phyloP scores from a whole-genome alignment of 1,284 basidiomycete species.

The Ceratobasidium papillatum region DNA sequence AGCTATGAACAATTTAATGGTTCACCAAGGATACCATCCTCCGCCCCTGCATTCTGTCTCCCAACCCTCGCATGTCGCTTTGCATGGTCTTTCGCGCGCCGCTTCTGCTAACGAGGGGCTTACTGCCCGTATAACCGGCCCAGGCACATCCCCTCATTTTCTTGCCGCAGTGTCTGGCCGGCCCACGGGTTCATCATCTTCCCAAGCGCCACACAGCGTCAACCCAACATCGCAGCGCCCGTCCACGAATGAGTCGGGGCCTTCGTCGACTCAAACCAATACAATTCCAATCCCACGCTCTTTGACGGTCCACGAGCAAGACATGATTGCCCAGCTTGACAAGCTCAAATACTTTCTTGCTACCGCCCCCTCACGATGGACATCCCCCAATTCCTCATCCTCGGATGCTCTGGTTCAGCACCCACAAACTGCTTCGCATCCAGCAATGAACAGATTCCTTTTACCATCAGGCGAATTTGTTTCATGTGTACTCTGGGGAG shows the following conservation, averaged over 20 bases:
- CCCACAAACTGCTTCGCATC: constrained; percentile 53
- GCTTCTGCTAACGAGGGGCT: constrained; percentile 29
- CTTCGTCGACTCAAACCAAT: not conserved
- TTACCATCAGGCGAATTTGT: constrained; percentile 88
- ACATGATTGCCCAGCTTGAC: constrained; percentile 74
- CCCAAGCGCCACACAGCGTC: not conserved
- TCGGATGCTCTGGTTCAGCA: constrained; percentile 45
- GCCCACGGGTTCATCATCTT: not conserved
- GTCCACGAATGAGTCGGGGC: not conserved
- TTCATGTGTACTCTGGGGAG: constrained; percentile 88
- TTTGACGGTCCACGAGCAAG: constrained; percentile 68
- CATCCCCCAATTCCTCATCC: constrained; percentile 49
- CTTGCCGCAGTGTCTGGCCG: constrained; percentile 16
- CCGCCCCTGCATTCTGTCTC: constrained; percentile 16
- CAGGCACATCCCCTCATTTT: constrained; percentile 29
- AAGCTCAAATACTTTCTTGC: constrained; percentile 87
- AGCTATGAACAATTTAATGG: constrained; percentile 28
- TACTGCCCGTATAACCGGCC: constrained; percentile 26
- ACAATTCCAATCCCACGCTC: constrained; percentile 52
- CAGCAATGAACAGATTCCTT: constrained; percentile 81
- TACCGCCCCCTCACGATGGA: constrained; percentile 79
- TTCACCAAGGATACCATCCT: constrained; percentile 30
- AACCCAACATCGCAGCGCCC: not conserved
- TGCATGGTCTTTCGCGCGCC: constrained; percentile 8
- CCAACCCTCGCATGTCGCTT: not conserved